Conservation (phyloP, 2,329 filamentous ascomycete species). For the Ceratocystis ficicola region DNA sequence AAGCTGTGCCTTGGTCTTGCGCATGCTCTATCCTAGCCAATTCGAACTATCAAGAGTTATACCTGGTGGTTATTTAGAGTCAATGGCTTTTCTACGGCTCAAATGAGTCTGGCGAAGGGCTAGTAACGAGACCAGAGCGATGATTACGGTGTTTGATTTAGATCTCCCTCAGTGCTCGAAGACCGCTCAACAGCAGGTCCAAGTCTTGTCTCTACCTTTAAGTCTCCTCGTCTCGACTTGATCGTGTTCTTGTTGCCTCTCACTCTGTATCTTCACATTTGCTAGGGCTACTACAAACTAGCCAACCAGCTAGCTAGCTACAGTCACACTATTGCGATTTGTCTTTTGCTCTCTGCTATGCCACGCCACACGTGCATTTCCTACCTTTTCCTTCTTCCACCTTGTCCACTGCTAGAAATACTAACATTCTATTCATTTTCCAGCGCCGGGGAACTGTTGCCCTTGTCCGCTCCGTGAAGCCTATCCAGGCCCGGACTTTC, state of each 20-base stretch:
- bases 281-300: too few relatives aligned
- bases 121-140: too few relatives aligned
- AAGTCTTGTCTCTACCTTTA: too few relatives aligned
- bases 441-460: slow-evolving; percentile 19
- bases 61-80: too few relatives aligned
- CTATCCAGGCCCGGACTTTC: slow-evolving; percentile 43
- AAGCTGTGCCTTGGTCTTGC: background rate
- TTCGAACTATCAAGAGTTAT: too few relatives aligned
- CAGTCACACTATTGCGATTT: background rate
- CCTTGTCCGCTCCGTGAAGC: slow-evolving; percentile 32
- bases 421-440: slow-evolving; percentile 7
- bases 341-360: slow-evolving; percentile 8
- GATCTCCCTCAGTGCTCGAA: too few relatives aligned
- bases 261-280: background rate
- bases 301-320: background rate
- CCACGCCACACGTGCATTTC: background rate
- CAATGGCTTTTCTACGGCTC: too few relatives aligned
- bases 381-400: background rate
- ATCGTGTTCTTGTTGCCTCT: too few relatives aligned
- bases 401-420: background rate
- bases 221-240: too few relatives aligned
- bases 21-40: background rate
- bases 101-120: too few relatives aligned
- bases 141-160: too few relatives aligned
- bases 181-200: too few relatives aligned